Base-by-base conservation (phyloP, 164 flowering plant genomes). In the Sextonia rubra region DNA sequence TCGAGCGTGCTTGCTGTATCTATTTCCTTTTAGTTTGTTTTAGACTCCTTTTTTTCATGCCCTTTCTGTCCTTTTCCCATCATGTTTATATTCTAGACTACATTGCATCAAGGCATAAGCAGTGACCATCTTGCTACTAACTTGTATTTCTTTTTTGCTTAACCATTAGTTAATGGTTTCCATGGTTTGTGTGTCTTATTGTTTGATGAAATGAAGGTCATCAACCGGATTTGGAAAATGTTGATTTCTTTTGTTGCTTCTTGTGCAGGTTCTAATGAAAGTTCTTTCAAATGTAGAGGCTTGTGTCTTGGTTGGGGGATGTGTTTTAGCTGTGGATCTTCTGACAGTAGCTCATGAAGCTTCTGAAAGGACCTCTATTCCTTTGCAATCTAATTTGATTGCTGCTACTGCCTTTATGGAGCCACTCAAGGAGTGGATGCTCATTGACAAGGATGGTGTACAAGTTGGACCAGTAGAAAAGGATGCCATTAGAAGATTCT, bases 401-500 rank as follows among this genome's bases (percentile, higher is more conserved):
- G 99, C 99, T 75, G 98, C 98, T 65, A 84, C 91, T 78, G 99
- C 99, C 74, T 96, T 96, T 78, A 93, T 93, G 97, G 99, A 96
- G 78, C 98, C 99, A 25, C 84, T 88, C 4, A 96, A 93, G 83
- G 98, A 93, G 78, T 96, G 99, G 99, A 82, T 84, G 91, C 84
- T 87, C 73, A 78, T 85, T 71, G 92, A 88, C 83, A 91, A 90
- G 77, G 91, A 96, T 76, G 97, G 96, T 71, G 80, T 72, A 26
- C 87, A 91, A 86, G 85, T 89, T 79, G 99, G 99, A 75, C 99
- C 99, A 4, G 52, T 96, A 71, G 98, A 96, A 83, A 96, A 96
- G 82, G 98, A 96, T 86, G 95, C 93, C 47, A 81, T 96, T 44
- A 89, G 99, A 85, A 88, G 99, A 76, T 85, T 91, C 55, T 96